Evolutionary conservation across 768 basidiomycete genomes (phyloP).

Genomic region (Myochromella boudieri): DNA sequence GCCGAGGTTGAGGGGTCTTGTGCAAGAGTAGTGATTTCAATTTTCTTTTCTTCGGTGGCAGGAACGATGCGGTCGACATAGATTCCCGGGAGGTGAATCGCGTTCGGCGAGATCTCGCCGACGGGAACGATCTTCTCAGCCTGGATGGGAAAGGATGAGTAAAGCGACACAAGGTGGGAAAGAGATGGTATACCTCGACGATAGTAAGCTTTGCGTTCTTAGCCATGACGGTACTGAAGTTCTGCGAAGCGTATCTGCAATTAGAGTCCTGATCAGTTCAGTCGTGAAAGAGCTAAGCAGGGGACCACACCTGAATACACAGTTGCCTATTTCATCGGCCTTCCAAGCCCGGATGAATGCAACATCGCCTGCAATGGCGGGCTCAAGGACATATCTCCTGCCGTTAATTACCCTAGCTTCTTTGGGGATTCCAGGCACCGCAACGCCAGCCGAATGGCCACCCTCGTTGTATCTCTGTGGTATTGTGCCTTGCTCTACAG

Average conservation of each 20-base stretch:
- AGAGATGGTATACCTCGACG: conserved; percentile 63
- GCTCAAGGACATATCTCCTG: conserved; percentile 80
- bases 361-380: conserved; percentile 75
- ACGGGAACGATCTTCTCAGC: conserved; percentile 88
- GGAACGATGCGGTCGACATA: conserved; percentile 89
- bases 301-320: conserved; percentile 72
- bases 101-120: conserved; percentile 77
- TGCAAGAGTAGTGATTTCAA: conserved; percentile 75
- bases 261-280: no score
- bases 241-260: conserved; percentile 83
- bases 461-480: conserved; percentile 78
- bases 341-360: conserved; percentile 92
- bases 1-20: conserved; percentile 33
- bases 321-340: conserved; percentile 88
- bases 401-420: conserved; percentile 78
- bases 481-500: conserved; percentile 77
- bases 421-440: conserved; percentile 71
- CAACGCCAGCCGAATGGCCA: conserved; percentile 68
- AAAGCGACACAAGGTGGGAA: background rate
- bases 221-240: conserved; percentile 87
- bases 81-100: conserved; percentile 81
- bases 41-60: conserved; percentile 72
- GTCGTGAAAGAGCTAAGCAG: background rate
- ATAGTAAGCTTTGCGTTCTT: conserved; percentile 88
- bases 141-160: conserved; percentile 31